A percentile compares a stretch with the other conserved stretches of the same genome.
These are phyloP conservation scores for Auricularia sp. DNA, from an alignment of 768 basidiomycete species.

Conservation along the genomic window DNA sequence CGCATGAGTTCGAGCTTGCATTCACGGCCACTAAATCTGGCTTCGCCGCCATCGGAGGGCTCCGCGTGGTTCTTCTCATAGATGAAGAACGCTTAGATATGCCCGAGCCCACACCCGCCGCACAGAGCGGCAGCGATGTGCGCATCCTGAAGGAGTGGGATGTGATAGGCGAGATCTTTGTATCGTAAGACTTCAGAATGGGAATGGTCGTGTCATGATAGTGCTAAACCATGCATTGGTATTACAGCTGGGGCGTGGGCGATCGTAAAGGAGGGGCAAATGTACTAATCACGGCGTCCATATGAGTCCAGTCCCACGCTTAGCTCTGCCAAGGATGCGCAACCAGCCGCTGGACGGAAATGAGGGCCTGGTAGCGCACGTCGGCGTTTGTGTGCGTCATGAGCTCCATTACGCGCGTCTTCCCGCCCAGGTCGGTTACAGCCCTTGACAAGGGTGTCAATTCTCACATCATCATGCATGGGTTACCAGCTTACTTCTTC, in stretches of 20 bases:
- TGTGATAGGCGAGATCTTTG: slow-evolving; percentile 63
- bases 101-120: slow-evolving; percentile 8
- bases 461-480: slow-evolving; percentile 2
- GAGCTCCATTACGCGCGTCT: slow-evolving; percentile 80
- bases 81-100: slow-evolving; percentile 23
- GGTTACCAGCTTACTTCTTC: slow-evolving; percentile 58
- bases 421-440: slow-evolving; percentile 78
- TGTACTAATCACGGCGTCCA: too few relatives aligned
- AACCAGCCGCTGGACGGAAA: slow-evolving; percentile 85
- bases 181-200: slow-evolving; percentile 15
- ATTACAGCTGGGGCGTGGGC: too few relatives aligned
- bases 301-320: neutral
- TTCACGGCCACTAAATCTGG: slow-evolving; percentile 53
- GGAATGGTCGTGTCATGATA: neutral
- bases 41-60: slow-evolving; percentile 54
- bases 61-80: slow-evolving; percentile 54
- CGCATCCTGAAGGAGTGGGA: slow-evolving; percentile 61
- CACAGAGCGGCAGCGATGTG: slow-evolving; percentile 22
- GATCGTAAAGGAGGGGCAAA: too few relatives aligned
- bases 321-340: slow-evolving; percentile 65
- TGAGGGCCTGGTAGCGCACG: slow-evolving; percentile 84
- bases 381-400: slow-evolving; percentile 85
- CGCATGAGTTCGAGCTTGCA: slow-evolving; percentile 52
- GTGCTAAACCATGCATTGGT: neutral
- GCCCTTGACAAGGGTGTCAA: slow-evolving; percentile 34